phyloP scores from a whole-genome alignment of 768 basidiomycete species.

The Amanita fuliginea region DNA sequence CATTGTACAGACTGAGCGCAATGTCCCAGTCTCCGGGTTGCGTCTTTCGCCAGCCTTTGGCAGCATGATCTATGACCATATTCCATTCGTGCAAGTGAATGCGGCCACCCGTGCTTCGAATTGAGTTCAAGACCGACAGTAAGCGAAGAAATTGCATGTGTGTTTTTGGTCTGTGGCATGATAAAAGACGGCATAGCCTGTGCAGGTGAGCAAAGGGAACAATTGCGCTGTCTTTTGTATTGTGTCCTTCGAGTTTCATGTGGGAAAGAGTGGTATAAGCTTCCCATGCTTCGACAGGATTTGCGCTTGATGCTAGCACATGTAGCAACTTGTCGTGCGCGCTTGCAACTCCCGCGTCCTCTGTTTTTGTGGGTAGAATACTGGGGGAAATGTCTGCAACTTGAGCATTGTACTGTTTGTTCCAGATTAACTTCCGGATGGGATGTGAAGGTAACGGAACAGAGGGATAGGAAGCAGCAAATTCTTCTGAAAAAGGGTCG shows the following conservation, averaged over 20 bases:
- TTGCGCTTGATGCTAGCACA: conserved; percentile 13
- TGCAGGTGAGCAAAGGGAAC: conserved; percentile 43
- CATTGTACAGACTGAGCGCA: conserved; percentile 48
- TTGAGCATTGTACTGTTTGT: neutral
- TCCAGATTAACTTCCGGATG: neutral
- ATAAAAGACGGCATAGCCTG: conserved; percentile 49
- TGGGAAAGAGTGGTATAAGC: conserved; percentile 28
- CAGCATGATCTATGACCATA: conserved; percentile 55
- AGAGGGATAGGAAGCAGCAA: neutral
- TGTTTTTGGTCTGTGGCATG: conserved; percentile 41
- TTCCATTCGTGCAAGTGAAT: conserved; percentile 70
- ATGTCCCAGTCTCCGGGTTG: conserved; percentile 44
- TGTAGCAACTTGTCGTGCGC: conserved; percentile 11
- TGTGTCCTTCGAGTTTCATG: conserved; percentile 14
- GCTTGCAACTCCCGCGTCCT: conserved; percentile 4
- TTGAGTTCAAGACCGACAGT: conserved; percentile 50
- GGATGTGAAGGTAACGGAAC: neutral
- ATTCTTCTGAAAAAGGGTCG: neutral
- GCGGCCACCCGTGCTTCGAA: conserved; percentile 43
- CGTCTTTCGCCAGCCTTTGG: conserved; percentile 53
- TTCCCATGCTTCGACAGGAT: conserved; percentile 24
- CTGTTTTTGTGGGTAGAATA: neutral
- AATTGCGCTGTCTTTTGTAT: conserved; percentile 12
- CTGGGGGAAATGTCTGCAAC: neutral
- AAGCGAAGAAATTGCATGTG: conserved; percentile 52